A percentile compares a stretch with the other conserved stretches of the same genome.
Conservation (phyloP, 2,329 filamentous ascomycete genomes). For the Dactylellina cionopaga region DNA sequence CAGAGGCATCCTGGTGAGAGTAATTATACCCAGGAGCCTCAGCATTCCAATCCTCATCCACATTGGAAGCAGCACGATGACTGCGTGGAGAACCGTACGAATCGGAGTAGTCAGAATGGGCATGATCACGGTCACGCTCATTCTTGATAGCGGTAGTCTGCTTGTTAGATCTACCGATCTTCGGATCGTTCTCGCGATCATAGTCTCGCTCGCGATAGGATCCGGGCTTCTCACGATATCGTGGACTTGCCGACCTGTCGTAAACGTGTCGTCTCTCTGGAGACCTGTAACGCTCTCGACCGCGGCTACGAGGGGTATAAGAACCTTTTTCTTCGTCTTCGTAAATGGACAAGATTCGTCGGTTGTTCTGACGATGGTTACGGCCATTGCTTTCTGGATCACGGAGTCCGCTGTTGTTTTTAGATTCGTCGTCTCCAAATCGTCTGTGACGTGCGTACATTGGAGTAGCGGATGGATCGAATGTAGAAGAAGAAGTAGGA, state of each 20-base stretch:
- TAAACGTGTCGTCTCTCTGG: not conserved
- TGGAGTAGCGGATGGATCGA: conserved; percentile 20
- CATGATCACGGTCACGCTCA: too few species aligned
- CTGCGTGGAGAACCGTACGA: too few species aligned
- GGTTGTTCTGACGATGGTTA: too few species aligned
- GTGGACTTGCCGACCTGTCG: conserved; percentile 23
- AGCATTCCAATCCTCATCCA: not conserved
- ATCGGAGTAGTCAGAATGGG: too few species aligned
- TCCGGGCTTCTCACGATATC: not conserved
- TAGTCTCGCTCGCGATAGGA: conserved; percentile 19
- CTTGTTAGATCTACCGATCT: not conserved
- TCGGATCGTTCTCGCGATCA: not conserved
- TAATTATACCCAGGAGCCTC: not conserved
- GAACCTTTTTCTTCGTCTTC: not conserved
- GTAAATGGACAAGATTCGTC: too few species aligned
- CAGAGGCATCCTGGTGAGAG: not conserved
- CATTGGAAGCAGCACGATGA: too few species aligned
- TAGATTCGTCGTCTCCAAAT: not conserved
- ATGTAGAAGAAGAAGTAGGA: not conserved
- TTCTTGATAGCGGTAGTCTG: not conserved
- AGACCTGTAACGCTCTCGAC: not conserved
- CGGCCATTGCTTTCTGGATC: too few species aligned
- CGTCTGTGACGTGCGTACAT: not conserved
- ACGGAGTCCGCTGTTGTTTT: not conserved
- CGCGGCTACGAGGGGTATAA: not conserved